These are phyloP conservation scores for Calonectria multiphialidica DNA, from an alignment of 2,329 filamentous ascomycete species.

Conservation along the genomic window DNA sequence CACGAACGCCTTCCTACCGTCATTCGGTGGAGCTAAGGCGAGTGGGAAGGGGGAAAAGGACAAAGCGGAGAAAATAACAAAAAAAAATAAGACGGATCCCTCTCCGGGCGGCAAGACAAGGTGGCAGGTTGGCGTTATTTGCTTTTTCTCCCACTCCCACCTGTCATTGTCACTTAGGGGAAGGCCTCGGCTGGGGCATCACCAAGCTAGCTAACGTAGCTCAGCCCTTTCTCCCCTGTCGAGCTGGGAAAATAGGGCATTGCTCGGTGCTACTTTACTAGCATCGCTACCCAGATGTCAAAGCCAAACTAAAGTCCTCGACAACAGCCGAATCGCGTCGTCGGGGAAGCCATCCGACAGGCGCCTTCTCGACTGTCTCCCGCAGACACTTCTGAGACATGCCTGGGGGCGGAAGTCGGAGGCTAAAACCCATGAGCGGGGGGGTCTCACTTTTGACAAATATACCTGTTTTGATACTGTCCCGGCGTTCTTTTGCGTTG, in stretches of 20 bases:
- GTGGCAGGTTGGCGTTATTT: slow-evolving; percentile 17
- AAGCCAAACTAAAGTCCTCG: neutral
- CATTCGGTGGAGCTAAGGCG: slow-evolving; percentile 3
- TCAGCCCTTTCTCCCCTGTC: slow-evolving; percentile 10
- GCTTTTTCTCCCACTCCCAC: slow-evolving; percentile 11
- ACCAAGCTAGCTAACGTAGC: slow-evolving; percentile 11
- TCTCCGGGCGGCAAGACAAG: neutral
- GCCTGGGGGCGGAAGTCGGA: slow-evolving; percentile 1
- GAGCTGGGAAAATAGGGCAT: slow-evolving; percentile 1
- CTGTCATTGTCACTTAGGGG: slow-evolving; percentile 16
- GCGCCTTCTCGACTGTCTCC: neutral
- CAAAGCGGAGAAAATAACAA: slow-evolving; percentile 2
- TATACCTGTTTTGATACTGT: neutral
- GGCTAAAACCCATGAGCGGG: neutral
- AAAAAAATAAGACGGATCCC: neutral
- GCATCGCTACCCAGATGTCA: neutral
- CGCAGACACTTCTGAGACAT: neutral
- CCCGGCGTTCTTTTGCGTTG: neutral
- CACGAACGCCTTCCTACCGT: slow-evolving; percentile 8
- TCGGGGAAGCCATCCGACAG: slow-evolving; percentile 11
- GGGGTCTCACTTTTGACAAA: slow-evolving; percentile 5
- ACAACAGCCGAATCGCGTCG: neutral
- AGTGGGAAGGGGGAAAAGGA: neutral
- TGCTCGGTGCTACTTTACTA: slow-evolving; percentile 9
- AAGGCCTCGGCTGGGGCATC: slow-evolving; percentile 10